Evolutionary conservation across 2,329 filamentous ascomycete species (phyloP).

Genomic region (Ascochyta lentis): DNA sequence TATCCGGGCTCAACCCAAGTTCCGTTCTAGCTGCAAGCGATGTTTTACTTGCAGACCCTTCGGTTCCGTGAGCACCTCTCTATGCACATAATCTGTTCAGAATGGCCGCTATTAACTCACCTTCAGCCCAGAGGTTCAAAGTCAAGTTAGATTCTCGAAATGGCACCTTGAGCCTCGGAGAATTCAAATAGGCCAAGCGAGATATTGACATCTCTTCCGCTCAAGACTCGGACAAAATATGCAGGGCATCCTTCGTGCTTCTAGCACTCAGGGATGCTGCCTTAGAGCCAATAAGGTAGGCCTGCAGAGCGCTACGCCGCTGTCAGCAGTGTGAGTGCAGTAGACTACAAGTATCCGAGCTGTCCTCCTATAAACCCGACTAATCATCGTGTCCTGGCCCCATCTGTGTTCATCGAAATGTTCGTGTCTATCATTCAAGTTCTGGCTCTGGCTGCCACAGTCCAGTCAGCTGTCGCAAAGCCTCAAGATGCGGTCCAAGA

Average conservation of each 20-base stretch:
- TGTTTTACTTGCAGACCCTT: not conserved
- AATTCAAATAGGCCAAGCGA: not conserved
- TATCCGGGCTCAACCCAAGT: not conserved
- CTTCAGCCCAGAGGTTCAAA: not conserved
- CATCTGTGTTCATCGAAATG: not conserved
- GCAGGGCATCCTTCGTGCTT: conserved; percentile 1
- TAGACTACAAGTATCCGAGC: not conserved
- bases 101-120: too few species aligned
- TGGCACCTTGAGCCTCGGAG: not conserved
- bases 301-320: not conserved
- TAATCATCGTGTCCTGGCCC: not conserved
- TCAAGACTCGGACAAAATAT: not conserved
- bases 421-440: conserved; percentile 4
- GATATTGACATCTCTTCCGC: not conserved
- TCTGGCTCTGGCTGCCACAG: conserved; percentile 16
- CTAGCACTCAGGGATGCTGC: not conserved
- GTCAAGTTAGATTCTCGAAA: not conserved
- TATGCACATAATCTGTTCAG: too few species aligned
- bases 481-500: conserved; percentile 18
- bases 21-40: not conserved
- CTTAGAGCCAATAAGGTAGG: not conserved
- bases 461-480: conserved; percentile 15
- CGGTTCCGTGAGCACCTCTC: not conserved
- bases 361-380: not conserved
- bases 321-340: not conserved